A percentile compares a stretch with the other conserved stretches of the same genome.
phyloP scores from a whole-genome alignment of 148 eudicot species.

The Camellia japonica region DNA sequence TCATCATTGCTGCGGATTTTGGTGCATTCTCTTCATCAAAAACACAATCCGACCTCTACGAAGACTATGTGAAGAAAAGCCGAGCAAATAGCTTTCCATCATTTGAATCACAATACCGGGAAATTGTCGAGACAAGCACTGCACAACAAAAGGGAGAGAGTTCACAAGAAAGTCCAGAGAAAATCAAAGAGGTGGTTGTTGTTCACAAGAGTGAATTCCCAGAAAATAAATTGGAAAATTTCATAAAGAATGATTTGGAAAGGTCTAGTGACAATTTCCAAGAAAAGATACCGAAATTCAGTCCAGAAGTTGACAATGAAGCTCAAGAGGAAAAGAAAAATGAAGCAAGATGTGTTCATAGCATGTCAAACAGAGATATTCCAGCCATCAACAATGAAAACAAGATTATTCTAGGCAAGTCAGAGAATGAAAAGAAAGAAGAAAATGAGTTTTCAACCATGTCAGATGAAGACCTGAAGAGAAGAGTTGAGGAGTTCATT shows the following conservation, averaged over 20 bases:
- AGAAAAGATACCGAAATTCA: background rate
- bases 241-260: background rate
- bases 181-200: constrained; percentile 15
- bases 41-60: constrained; percentile 4
- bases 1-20: constrained; percentile 45
- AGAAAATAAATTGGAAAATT: constrained; percentile 1
- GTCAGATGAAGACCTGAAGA: constrained; percentile 44
- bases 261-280: background rate
- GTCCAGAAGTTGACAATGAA: background rate
- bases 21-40: constrained; percentile 32
- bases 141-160: background rate
- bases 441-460: constrained; percentile 33
- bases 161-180: constrained; percentile 16
- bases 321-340: constrained; percentile 9
- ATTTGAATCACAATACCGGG: background rate
- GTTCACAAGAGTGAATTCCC: background rate
- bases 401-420: no score
- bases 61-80: constrained; percentile 7
- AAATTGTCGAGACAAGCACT: background rate
- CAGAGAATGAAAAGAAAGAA: constrained; percentile 11
- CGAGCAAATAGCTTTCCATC: background rate
- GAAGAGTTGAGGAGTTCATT: constrained; percentile 47
- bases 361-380: no score
- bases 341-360: background rate
- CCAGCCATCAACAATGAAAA: no score